These are phyloP conservation scores for Aspergillus haitiensis DNA, from an alignment of 495 filamentous ascomycete species.

Conservation along the genomic window DNA sequence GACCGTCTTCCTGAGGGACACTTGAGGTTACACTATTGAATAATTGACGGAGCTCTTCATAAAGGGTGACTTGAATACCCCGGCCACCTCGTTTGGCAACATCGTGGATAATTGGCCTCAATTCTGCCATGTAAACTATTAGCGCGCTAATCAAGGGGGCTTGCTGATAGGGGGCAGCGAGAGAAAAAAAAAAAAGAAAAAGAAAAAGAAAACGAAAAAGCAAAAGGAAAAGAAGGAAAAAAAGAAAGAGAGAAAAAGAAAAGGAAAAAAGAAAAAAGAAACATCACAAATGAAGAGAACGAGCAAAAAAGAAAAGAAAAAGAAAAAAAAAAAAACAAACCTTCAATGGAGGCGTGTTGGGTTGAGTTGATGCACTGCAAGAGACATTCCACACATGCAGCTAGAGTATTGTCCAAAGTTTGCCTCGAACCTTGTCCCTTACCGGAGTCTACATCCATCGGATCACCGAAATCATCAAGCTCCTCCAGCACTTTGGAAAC, in stretches of 20 bases:
- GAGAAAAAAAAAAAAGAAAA: background rate
- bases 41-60: constrained; percentile 43
- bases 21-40: constrained; percentile 39
- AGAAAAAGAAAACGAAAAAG: constrained; percentile 7
- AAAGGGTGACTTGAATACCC: constrained; percentile 45
- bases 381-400: constrained; percentile 48
- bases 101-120: constrained; percentile 35
- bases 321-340: constrained; percentile 29
- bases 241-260: background rate
- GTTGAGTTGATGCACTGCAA: constrained; percentile 47
- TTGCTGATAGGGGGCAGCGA: too few relatives aligned
- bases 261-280: too few relatives aligned
- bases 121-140: constrained; percentile 32
- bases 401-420: constrained; percentile 43
- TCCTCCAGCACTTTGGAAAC: constrained; percentile 60
- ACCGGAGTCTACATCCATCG: constrained; percentile 67
- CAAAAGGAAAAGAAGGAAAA: background rate
- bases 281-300: too few relatives aligned
- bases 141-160: constrained; percentile 12
- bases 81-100: constrained; percentile 39
- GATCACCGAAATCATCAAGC: constrained; percentile 54
- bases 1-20: constrained; percentile 19
- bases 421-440: constrained; percentile 37
- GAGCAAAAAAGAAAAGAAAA: background rate
- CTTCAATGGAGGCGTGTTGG: constrained; percentile 27